Evolutionary conservation across 768 basidiomycete genomes (phyloP), one percentile per base, ranked within the genome.

Genomic region (Termitomyces sp.): DNA sequence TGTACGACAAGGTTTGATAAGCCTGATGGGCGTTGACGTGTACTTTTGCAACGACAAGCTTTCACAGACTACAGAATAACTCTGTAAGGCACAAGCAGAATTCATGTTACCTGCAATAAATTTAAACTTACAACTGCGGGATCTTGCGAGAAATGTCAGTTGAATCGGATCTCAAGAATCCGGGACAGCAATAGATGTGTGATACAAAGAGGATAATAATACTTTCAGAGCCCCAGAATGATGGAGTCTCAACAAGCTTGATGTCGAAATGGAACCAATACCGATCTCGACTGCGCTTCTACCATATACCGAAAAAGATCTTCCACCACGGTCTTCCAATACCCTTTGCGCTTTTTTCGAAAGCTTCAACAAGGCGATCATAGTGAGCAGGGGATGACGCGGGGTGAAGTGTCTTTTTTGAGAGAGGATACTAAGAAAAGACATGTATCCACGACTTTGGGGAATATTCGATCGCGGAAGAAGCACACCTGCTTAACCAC

Each of bases 311-410:
- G 62, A 92, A 86, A 69, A 92, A 88, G 44, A 87, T 73, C 69
- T 92, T 90, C 90, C 90, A 92, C 86, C 86, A 85, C 2, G 90
- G 88, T 55, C 90, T 75, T 34, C 80, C 80, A 45, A 90, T 87
- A n/a, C 90, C 90, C 65, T 84, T 75, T 12, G 83, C 80, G 63
- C 87, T 88, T 72, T 87, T 88, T 58, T 90, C 84, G 60, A 86
- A 84, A 5, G 83, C 90, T 63, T 89, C 87, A 1, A 83, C 76
- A 9, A 93, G 79, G 26, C 87, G 82, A 45, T 84, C 77, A 64
- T 93, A 93, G 70, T 93, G 83, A 52, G 77, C 72, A 28, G 90
- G 89, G 70, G 81, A 81, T 5, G 90, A 90, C 12, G 84, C 81
- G 4, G 91, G 91, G 49, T 79, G 76, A 54, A 90, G 68, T 41